Evolutionary conservation across 2,329 filamentous ascomycete species (phyloP).

Genomic region (Apiospora saccharicola): DNA sequence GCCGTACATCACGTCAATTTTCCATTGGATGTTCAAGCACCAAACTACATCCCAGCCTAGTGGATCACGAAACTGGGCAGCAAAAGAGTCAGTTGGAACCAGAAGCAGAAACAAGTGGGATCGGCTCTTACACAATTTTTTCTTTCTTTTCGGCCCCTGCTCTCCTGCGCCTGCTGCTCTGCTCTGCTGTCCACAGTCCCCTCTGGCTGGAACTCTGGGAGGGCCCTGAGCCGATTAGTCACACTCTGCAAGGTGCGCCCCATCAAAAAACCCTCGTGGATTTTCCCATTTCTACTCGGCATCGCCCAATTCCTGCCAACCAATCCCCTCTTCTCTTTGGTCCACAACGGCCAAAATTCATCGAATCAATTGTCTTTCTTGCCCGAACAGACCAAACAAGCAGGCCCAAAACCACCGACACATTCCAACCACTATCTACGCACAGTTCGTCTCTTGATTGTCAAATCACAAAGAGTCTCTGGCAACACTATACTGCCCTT

Average conservation of each 20-base stretch:
- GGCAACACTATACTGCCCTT: conserved; percentile 11
- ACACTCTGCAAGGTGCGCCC: conserved; percentile 37
- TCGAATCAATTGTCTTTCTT: conserved; percentile 43
- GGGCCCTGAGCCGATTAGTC: conserved; percentile 46
- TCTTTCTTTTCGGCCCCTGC: neutral
- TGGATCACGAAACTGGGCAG: conserved; percentile 14
- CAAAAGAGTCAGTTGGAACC: conserved; percentile 4
- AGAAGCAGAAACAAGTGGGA: conserved; percentile 9
- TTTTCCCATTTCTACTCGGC: conserved; percentile 42
- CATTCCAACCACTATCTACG: conserved; percentile 22
- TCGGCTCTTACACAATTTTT: conserved; percentile 11
- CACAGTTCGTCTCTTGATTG: conserved; percentile 21
- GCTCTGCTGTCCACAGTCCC: neutral
- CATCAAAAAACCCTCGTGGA: conserved; percentile 44
- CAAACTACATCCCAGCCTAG: neutral
- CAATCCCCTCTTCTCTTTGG: conserved; percentile 40
- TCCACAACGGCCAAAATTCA: conserved; percentile 43
- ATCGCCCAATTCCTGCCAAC: conserved; percentile 46
- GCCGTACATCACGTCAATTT: neutral
- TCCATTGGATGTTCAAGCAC: neutral
- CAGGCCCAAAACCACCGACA: conserved; percentile 15
- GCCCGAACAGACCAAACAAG: conserved; percentile 19
- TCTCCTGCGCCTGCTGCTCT: neutral
- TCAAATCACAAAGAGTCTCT: conserved; percentile 27
- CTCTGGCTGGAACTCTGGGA: conserved; percentile 3